These are phyloP conservation scores for barley (Hordeum vulgare) DNA, from an alignment of 176 grass and related monocot genomes.

Conservation along the genomic window DNA sequence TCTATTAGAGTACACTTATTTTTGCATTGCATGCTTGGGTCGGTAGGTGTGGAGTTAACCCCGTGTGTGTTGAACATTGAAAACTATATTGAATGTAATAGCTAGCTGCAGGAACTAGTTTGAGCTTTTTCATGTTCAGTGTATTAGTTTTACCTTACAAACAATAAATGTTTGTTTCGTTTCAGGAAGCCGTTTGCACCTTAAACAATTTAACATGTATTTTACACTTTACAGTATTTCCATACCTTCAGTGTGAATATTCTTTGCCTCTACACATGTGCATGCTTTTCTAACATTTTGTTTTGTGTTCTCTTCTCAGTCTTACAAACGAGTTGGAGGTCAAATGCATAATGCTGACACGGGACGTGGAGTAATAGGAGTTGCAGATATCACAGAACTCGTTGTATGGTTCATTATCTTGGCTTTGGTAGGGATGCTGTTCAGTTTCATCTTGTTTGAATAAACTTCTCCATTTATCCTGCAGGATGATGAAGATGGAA, in stretches of 20 bases:
- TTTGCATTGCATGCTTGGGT: not conserved
- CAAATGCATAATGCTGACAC: constrained; percentile 60
- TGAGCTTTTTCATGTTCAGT: not conserved
- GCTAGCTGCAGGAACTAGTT: not conserved
- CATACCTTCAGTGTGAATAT: not conserved
- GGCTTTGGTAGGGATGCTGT: not conserved
- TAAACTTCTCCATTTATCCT: constrained; percentile 17
- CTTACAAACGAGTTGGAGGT: constrained; percentile 81
- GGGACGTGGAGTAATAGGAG: constrained; percentile 70
- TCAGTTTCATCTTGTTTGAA: constrained; percentile 12
- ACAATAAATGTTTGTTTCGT: not conserved
- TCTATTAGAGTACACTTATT: not conserved
- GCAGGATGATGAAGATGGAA: constrained; percentile 75
- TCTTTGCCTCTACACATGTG: constrained; percentile 14
- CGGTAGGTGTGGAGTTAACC: not conserved
- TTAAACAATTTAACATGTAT: constrained; percentile 1
- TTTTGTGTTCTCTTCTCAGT: constrained; percentile 40
- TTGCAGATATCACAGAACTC: constrained; percentile 67
- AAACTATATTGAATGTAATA: constrained; percentile 4
- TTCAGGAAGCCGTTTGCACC: not conserved
- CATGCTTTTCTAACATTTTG: not conserved
- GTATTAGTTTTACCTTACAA: constrained; percentile 1
- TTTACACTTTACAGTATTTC: not conserved
- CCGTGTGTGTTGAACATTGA: constrained; percentile 6
- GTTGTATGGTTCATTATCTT: constrained; percentile 43